Percentiles rank a stretch among this genome's conserved stretches.
phyloP scores from a whole-genome alignment of 2,329 filamentous ascomycete genomes.

The Trichoderma polysporum region DNA sequence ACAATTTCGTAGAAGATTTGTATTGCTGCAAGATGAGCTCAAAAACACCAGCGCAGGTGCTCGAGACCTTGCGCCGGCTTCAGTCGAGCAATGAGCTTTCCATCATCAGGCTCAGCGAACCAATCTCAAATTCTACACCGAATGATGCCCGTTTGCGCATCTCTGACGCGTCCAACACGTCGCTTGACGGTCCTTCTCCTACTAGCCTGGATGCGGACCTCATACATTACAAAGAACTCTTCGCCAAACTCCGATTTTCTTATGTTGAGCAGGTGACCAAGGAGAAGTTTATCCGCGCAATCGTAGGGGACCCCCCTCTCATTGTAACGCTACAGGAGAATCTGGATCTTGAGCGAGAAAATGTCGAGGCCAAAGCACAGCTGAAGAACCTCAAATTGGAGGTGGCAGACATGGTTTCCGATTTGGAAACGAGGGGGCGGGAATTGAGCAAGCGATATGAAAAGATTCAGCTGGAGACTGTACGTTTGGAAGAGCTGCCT shows the following conservation, averaged over 20 bases:
- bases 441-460: constrained; percentile 58
- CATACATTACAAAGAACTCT: constrained; percentile 88
- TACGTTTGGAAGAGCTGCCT: constrained; percentile 52
- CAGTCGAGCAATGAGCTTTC: constrained; percentile 62
- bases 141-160: constrained; percentile 51
- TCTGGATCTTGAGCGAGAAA: constrained; percentile 66
- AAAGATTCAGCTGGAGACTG: constrained; percentile 48
- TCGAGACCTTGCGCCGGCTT: constrained; percentile 53
- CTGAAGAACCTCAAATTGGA: constrained; percentile 79
- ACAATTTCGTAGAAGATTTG: fast-evolving
- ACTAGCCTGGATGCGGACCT: constrained; percentile 80
- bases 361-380: constrained; percentile 69
- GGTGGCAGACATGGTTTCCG: constrained; percentile 69
- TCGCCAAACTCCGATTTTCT: constrained; percentile 92
- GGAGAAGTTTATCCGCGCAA: constrained; percentile 92
- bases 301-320: constrained; percentile 85
- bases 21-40: constrained; percentile 30
- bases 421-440: constrained; percentile 65
- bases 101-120: constrained; percentile 75
- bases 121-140: constrained; percentile 57
- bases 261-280: constrained; percentile 99
- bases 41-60: constrained; percentile 40
- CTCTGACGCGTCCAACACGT: constrained; percentile 69
- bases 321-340: constrained; percentile 85
- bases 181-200: constrained; percentile 67